Conservation (phyloP, 176 grass and related monocot genomes). For the Musa acuminata region DNA sequence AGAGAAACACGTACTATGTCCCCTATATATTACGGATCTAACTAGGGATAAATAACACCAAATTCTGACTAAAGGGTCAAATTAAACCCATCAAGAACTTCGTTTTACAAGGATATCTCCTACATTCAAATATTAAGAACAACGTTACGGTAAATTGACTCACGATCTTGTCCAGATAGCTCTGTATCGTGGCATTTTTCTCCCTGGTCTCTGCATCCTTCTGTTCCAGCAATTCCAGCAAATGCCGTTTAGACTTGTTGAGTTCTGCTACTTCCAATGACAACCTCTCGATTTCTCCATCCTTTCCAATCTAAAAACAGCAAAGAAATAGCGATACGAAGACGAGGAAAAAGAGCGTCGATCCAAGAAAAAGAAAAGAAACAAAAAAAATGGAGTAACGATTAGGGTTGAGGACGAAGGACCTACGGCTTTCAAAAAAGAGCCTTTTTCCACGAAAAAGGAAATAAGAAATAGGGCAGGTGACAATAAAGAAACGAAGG, state of each 20-base stretch:
- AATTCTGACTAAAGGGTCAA: not conserved
- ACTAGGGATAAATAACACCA: not conserved
- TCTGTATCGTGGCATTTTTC: slow-evolving; percentile 70
- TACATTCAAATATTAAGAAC: not conserved
- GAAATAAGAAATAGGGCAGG: not conserved
- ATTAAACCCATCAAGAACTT: not conserved
- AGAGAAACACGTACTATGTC: too few relatives aligned
- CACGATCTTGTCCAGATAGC: slow-evolving; percentile 88
- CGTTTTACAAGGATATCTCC: not conserved
- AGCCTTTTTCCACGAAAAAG: not conserved
- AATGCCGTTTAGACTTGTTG: slow-evolving; percentile 69
- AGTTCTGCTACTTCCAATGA: slow-evolving; percentile 51
- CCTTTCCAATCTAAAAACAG: slow-evolving; percentile 55
- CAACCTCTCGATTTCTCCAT: slow-evolving; percentile 66
- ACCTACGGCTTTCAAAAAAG: not conserved
- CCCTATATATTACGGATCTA: too few relatives aligned
- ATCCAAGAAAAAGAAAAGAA: not conserved
- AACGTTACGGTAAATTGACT: slow-evolving; percentile 5
- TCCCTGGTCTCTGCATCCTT: slow-evolving; percentile 72
- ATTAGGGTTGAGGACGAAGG: too few relatives aligned
- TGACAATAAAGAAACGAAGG: not conserved
- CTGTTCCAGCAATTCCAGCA: slow-evolving; percentile 72
- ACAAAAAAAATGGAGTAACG: not conserved
- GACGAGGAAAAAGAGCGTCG: too few relatives aligned
- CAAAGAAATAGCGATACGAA: not conserved